These are phyloP conservation scores for Thermochaetoides dissita DNA, from an alignment of 2,329 filamentous ascomycete genomes.

Conservation along the genomic window DNA sequence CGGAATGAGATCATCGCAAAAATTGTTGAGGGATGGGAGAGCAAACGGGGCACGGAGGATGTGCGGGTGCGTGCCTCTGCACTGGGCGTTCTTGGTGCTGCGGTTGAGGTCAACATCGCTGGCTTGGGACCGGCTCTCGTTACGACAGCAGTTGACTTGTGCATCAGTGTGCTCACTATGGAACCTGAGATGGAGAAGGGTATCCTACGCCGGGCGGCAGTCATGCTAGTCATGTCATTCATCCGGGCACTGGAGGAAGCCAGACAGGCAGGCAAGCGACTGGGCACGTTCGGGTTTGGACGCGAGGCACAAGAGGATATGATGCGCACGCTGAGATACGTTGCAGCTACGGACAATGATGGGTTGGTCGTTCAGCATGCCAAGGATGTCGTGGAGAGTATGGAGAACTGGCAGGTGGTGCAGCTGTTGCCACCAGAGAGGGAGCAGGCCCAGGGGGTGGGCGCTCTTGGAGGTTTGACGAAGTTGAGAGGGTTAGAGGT, in stretches of 20 bases:
- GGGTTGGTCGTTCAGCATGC: constrained; percentile 55
- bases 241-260: constrained; percentile 44
- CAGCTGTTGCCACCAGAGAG: constrained; percentile 18
- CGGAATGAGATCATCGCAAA: constrained; percentile 38
- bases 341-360: constrained; percentile 52
- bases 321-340: constrained; percentile 46
- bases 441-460: background rate
- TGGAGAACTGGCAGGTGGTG: constrained; percentile 45
- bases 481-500: constrained; percentile 31
- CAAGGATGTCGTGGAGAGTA: constrained; percentile 49
- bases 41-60: constrained; percentile 52
- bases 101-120: constrained; percentile 45
- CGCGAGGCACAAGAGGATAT: constrained; percentile 44
- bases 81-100: constrained; percentile 47
- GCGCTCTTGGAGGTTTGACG: constrained; percentile 8
- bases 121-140: constrained; percentile 40
- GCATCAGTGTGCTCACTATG: constrained; percentile 46
- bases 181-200: constrained; percentile 46
- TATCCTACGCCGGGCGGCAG: constrained; percentile 53
- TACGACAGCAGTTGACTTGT: constrained; percentile 46
- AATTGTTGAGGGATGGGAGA: constrained; percentile 55
- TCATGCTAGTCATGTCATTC: constrained; percentile 48
- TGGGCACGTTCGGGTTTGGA: constrained; percentile 41
- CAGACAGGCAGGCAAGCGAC: constrained; percentile 28
- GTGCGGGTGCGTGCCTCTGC: constrained; percentile 56